phyloP scores from a whole-genome alignment of 495 filamentous ascomycete genomes.

The Xylaria palmicola region DNA sequence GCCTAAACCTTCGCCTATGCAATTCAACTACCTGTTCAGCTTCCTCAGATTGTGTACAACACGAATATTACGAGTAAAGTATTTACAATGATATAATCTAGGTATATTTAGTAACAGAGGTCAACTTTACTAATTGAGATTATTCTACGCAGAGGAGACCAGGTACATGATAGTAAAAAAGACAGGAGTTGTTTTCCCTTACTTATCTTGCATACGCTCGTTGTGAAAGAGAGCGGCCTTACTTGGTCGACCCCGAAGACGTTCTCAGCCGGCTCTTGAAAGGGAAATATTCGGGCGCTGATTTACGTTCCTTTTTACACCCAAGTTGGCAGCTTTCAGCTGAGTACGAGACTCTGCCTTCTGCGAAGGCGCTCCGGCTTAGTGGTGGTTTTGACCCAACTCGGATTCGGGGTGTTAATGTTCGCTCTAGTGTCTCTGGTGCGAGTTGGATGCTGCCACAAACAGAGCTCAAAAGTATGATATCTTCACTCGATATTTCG shows the following conservation, averaged over 20 bases:
- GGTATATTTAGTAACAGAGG: no score
- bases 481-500: background rate
- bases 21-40: no score
- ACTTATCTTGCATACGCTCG: no score
- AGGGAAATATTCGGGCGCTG: constrained; percentile 25
- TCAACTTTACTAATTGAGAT: no score
- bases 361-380: constrained; percentile 22
- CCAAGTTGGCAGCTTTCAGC: background rate
- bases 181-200: no score
- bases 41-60: no score
- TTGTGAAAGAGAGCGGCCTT: no score
- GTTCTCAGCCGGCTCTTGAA: constrained; percentile 8
- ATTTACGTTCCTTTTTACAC: background rate
- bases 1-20: no score
- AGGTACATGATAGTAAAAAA: no score
- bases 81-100: no score
- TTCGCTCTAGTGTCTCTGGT: background rate
- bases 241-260: background rate
- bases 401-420: constrained; percentile 20
- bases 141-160: no score
- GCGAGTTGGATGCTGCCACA: background rate
- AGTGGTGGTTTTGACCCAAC: constrained; percentile 28
- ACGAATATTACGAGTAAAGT: no score
- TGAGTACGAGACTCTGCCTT: background rate
- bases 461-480: background rate